Percentiles rank a stretch among this genome's conserved stretches.
These are phyloP conservation scores for Sabuloglossum arenarium DNA, from an alignment of 495 filamentous ascomycete species.

Conservation along the genomic window DNA sequence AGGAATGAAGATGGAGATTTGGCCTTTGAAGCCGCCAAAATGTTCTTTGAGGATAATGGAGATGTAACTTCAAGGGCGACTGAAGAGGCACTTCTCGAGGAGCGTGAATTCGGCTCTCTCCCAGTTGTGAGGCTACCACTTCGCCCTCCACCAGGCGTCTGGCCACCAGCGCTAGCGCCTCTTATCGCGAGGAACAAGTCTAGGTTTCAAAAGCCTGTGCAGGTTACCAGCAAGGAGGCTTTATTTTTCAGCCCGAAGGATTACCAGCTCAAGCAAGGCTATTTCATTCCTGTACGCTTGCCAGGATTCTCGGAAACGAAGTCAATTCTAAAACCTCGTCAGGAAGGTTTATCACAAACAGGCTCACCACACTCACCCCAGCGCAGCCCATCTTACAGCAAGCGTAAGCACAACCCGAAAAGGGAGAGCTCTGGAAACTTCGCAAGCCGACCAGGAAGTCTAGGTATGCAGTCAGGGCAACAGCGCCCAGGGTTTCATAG, in stretches of 20 bases:
- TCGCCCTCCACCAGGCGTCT: slow-evolving; percentile 28
- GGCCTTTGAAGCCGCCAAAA: slow-evolving; percentile 14
- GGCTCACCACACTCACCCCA: not conserved
- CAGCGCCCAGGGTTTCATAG: not conserved
- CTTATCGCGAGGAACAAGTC: slow-evolving; percentile 17
- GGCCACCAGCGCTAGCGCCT: slow-evolving; percentile 26
- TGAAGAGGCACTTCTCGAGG: slow-evolving; percentile 64
- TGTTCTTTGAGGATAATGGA: slow-evolving; percentile 5
- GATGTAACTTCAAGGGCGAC: slow-evolving; percentile 32
- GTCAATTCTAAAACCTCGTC: not conserved
- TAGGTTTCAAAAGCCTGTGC: slow-evolving; percentile 20
- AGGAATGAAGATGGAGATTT: slow-evolving; percentile 12
- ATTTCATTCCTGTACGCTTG: slow-evolving; percentile 17
- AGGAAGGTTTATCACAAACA: not conserved
- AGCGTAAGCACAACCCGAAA: not conserved
- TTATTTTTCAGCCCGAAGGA: slow-evolving; percentile 18
- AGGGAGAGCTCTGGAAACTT: not conserved
- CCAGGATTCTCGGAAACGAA: slow-evolving; percentile 19
- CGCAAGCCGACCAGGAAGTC: not conserved
- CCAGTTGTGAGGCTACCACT: slow-evolving; percentile 47
- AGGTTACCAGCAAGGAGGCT: slow-evolving; percentile 21
- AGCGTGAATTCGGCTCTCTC: slow-evolving; percentile 60
- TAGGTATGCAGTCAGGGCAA: not conserved
- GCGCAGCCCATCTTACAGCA: not conserved
- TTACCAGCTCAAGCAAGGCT: slow-evolving; percentile 18